Conservation (phyloP, 352 stramenopile species). For the Phytophthora pistaciae region DNA sequence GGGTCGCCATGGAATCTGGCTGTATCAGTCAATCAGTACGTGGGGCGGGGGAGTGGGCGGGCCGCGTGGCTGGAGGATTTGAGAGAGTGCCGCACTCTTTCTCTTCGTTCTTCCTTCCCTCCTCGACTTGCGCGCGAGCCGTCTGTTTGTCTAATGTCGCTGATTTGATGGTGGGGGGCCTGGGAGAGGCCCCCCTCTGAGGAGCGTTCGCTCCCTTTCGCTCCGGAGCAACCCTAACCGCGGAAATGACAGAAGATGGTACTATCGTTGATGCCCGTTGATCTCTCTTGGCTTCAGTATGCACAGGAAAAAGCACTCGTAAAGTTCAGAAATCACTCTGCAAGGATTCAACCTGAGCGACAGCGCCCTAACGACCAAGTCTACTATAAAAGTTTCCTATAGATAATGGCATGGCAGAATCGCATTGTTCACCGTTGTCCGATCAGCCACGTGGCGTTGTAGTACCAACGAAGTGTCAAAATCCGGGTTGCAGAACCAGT, state of each 20-base stretch:
- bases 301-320: background rate
- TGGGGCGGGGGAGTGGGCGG: background rate
- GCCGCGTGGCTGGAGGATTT: conserved; percentile 18
- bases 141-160: conserved; percentile 56
- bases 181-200: conserved; percentile 21
- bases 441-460: too few species aligned
- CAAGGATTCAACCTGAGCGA: too few species aligned
- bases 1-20: conserved; percentile 58
- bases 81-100: background rate
- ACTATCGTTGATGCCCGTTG: conserved; percentile 12
- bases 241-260: conserved; percentile 21
- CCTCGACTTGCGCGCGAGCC: conserved; percentile 38
- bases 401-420: too few species aligned
- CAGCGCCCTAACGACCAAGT: too few species aligned
- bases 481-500: conserved; percentile 23
- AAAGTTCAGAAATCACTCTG: too few species aligned
- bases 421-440: too few species aligned
- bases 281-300: conserved; percentile 9
- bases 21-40: background rate
- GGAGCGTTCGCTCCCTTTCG: conserved; percentile 1
- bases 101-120: conserved; percentile 10
- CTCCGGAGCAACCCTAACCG: conserved; percentile 25
- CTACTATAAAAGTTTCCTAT: too few species aligned
- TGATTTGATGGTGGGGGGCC: conserved; percentile 43
- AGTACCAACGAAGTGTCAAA: conserved; percentile 32